Percentiles rank a stretch among this genome's conserved stretches.
These are phyloP conservation scores for Russula ochroleuca DNA, from an alignment of 768 basidiomycete genomes.

Conservation along the genomic window DNA sequence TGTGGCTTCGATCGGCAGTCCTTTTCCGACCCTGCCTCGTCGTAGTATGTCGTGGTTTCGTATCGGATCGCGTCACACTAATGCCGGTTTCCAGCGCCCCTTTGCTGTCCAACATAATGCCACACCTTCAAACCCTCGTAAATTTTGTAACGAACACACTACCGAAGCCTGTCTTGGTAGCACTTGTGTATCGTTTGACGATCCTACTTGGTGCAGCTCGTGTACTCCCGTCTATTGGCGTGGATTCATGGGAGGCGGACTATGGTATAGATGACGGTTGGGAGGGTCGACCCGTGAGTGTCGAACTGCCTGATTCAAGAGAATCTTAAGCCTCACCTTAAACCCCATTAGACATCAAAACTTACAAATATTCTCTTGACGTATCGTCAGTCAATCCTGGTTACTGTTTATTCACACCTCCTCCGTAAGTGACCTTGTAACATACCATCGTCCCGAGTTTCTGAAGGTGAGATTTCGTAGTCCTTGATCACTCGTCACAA, in stretches of 20 bases:
- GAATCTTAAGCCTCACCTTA: slow-evolving; percentile 24
- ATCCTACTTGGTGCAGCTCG: slow-evolving; percentile 78
- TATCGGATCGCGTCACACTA: background rate
- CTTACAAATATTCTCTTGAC: slow-evolving; percentile 71
- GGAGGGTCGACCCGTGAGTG: slow-evolving; percentile 67
- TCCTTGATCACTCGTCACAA: slow-evolving; percentile 85
- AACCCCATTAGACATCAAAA: slow-evolving; percentile 57
- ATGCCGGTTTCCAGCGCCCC: slow-evolving; percentile 50
- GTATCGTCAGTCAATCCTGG: slow-evolving; percentile 79
- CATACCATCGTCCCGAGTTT: background rate
- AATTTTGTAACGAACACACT: slow-evolving; percentile 83
- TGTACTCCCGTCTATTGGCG: slow-evolving; percentile 80
- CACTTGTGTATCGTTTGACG: slow-evolving; percentile 72
- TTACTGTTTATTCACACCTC: slow-evolving; percentile 84
- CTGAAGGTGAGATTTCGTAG: slow-evolving; percentile 36
- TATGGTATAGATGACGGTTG: slow-evolving; percentile 59
- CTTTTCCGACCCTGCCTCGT: slow-evolving; percentile 66
- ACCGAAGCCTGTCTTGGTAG: slow-evolving; percentile 77
- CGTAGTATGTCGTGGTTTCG: slow-evolving; percentile 55
- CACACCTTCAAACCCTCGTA: slow-evolving; percentile 71
- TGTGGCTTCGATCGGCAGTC: slow-evolving; percentile 76
- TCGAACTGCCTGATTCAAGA: background rate
- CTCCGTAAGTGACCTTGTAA: slow-evolving; percentile 53
- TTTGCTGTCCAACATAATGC: slow-evolving; percentile 70
- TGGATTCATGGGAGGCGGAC: slow-evolving; percentile 72